Evolutionary conservation across 148 eudicot species (phyloP).

Genomic region (Salicornia ramosissima): DNA sequence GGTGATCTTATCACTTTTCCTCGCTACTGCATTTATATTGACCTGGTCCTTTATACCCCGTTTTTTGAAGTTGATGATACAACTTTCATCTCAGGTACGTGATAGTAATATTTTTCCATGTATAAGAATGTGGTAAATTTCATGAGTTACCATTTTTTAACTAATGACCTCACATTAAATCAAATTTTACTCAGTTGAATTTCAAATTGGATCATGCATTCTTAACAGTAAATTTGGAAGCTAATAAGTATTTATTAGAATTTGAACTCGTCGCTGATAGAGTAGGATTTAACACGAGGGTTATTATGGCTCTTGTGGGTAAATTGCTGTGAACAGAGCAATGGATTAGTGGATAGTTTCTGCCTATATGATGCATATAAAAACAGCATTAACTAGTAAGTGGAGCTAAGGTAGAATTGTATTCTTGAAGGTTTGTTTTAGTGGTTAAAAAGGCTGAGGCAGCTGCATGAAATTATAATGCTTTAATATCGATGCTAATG

Average conservation of each 20-base stretch:
- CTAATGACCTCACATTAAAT: neutral
- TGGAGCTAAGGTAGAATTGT: neutral
- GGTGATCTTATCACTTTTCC: constrained; percentile 66
- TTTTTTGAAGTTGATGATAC: constrained; percentile 92
- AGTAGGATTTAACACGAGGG: neutral
- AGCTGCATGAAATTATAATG: neutral
- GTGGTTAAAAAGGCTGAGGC: neutral
- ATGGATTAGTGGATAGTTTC: neutral
- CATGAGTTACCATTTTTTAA: neutral
- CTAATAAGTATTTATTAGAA: neutral
- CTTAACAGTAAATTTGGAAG: neutral
- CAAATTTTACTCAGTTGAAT: neutral
- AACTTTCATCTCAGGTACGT: constrained; percentile 82
- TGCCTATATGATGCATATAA: neutral
- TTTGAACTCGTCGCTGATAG: neutral
- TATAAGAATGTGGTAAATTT: neutral
- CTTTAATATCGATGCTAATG: neutral
- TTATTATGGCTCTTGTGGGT: too few relatives aligned
- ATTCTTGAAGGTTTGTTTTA: neutral
- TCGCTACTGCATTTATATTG: constrained; percentile 58
- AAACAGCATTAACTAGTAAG: neutral
- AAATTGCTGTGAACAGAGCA: neutral
- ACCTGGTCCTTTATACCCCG: constrained; percentile 93
- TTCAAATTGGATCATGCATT: neutral
- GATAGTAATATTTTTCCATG: neutral